These are phyloP conservation scores for Trichosporon sp. DNA, from an alignment of 1,284 basidiomycete genomes.

Conservation along the genomic window DNA sequence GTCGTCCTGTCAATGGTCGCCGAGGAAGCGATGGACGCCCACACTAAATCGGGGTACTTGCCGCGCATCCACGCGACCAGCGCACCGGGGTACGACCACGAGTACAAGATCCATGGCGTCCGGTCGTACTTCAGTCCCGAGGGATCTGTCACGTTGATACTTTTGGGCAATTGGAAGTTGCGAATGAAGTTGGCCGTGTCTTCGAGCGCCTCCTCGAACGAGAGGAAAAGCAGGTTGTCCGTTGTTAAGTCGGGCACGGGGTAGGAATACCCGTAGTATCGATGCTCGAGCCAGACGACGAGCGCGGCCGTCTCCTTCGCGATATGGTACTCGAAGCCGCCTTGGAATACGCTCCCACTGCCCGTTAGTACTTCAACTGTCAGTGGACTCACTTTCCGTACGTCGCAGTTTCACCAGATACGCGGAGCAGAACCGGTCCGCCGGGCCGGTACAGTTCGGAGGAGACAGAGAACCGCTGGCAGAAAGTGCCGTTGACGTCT, in stretches of 20 bases:
- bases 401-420: constrained; percentile 71
- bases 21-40: constrained; percentile 75
- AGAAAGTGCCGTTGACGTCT: constrained; percentile 48
- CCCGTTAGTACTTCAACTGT: constrained; percentile 65
- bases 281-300: constrained; percentile 85
- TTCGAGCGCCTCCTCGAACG: constrained; percentile 81
- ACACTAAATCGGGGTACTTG: constrained; percentile 73
- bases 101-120: constrained; percentile 91
- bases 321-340: not conserved
- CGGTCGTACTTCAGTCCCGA: constrained; percentile 60
- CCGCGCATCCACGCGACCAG: constrained; percentile 90
- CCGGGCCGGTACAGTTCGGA: constrained; percentile 73
- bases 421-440: constrained; percentile 76
- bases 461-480: constrained; percentile 77
- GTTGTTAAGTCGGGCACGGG: constrained; percentile 62
- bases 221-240: constrained; percentile 77
- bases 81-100: constrained; percentile 79
- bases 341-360: constrained; percentile 71
- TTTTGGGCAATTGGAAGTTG: constrained; percentile 66
- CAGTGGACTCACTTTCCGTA: no score
- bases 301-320: constrained; percentile 78
- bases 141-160: constrained; percentile 62
- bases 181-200: constrained; percentile 86
- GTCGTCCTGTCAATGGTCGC: no score
- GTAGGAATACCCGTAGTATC: constrained; percentile 67